A percentile compares a stretch with the other conserved stretches of the same genome.
Evolutionary conservation across 345 rosid genomes (phyloP).

Genomic region (Lepidium africanum): DNA sequence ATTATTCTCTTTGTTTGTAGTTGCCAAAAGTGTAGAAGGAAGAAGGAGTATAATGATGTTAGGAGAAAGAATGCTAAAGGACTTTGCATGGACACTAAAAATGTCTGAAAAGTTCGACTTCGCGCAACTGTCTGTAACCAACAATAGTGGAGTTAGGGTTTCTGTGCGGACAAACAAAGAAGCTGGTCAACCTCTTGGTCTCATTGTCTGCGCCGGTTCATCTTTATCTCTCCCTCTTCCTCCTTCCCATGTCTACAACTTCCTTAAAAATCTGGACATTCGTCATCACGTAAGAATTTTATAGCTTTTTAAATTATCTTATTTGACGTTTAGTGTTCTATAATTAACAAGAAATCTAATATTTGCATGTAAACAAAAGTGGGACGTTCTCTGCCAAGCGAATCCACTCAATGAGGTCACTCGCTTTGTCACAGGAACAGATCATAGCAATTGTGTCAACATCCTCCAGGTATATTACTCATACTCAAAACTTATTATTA

Average conservation of each 20-base stretch:
- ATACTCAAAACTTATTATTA: neutral
- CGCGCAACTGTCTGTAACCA: constrained; percentile 35
- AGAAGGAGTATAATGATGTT: constrained; percentile 45
- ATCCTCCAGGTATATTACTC: constrained; percentile 40
- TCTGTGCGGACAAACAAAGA: constrained; percentile 32
- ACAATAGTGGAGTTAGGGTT: constrained; percentile 45
- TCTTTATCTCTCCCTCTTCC: constrained; percentile 67
- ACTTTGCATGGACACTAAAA: constrained; percentile 38
- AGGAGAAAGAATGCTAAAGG: constrained; percentile 58
- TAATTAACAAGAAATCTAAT: neutral
- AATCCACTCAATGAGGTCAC: constrained; percentile 39
- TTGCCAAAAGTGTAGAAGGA: constrained; percentile 29
- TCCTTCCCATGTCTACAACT: constrained; percentile 35
- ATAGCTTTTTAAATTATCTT: neutral
- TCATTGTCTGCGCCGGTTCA: constrained; percentile 56
- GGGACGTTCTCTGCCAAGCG: constrained; percentile 68
- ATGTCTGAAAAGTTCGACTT: constrained; percentile 46
- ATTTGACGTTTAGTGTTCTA: neutral
- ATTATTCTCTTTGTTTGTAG: neutral
- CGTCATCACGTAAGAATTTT: constrained; percentile 40
- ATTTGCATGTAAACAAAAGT: constrained; percentile 34
- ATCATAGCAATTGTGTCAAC: constrained; percentile 40
- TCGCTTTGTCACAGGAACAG: constrained; percentile 35
- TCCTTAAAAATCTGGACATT: constrained; percentile 37
- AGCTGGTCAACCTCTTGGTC: constrained; percentile 50